A percentile compares a stretch with the other conserved stretches of the same genome.
phyloP scores from a whole-genome alignment of 306 rosid genomes.

The Rosa chinensis region DNA sequence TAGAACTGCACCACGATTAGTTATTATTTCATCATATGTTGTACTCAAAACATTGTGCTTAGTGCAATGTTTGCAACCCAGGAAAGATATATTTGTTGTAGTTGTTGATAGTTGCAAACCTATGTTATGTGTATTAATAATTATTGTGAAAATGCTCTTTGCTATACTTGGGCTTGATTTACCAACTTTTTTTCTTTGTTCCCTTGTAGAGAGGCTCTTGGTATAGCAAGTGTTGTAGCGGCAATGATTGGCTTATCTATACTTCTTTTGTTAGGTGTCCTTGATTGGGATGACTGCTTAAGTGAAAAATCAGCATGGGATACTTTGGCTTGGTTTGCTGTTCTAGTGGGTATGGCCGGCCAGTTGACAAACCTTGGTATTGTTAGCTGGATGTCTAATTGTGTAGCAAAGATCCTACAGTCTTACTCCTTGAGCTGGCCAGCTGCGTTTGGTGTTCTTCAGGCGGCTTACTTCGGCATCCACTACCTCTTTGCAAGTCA shows the following conservation, averaged over 20 bases:
- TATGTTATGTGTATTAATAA: not conserved
- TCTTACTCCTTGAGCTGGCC: conserved; percentile 86
- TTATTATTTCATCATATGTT: not conserved
- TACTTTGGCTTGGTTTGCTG: conserved; percentile 94
- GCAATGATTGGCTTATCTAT: conserved; percentile 92
- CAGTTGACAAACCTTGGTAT: conserved; percentile 89
- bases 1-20: not conserved
- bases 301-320: conserved; percentile 94
- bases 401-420: conserved; percentile 58
- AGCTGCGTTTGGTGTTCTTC: conserved; percentile 74
- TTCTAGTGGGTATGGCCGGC: conserved; percentile 91
- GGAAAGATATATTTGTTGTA: not conserved
- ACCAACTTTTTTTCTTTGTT: conserved; percentile 15
- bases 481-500: conserved; percentile 99
- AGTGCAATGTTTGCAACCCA: not conserved
- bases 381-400: conserved; percentile 77
- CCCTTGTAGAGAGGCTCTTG: conserved; percentile 64
- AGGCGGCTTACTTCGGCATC: conserved; percentile 77
- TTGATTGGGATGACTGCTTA: conserved; percentile 92
- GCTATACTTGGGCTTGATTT: conserved; percentile 14
- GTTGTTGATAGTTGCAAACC: not conserved
- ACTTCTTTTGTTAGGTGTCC: conserved; percentile 80
- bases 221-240: conserved; percentile 79
- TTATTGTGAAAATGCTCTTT: conserved; percentile 7
- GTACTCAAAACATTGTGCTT: not conserved